Base-by-base conservation (phyloP, 768 basidiomycete species). In the Lactarius quietus region DNA sequence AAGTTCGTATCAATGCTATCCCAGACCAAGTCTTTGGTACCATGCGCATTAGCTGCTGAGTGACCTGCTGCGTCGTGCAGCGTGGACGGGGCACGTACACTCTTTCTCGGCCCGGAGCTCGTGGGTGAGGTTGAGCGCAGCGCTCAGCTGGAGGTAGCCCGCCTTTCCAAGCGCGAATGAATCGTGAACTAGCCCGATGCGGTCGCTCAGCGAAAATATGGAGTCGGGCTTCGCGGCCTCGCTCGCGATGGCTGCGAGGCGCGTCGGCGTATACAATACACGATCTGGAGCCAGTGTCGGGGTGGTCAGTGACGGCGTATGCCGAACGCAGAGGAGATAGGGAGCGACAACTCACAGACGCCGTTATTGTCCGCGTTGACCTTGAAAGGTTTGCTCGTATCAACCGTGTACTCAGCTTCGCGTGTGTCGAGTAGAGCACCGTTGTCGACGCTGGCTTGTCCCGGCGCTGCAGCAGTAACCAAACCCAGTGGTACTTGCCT, bases 351-450 rank as follows among this genome's bases (percentile, higher is more conserved):
- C 93, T 67, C 70, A 93, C 93, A 98, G 70, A 96, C 91, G 65
- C 95, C 94, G 58, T 84, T 84, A 1, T 93, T 95, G 48, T 88
- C 88, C 3, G 89, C 89, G 73, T 98, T 98, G 67, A 98, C 78
- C 78, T 98, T 98, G 82, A 88, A 98, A 6, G 86, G 79, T 72
- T 83, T 85, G 74, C 76, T 84, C 15, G 86, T 90, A 74, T 93
- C 88, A n/a, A 98, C 70, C 23, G 83, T 74, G 69, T 95, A 83
- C 23, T 78, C 80, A 43, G 81, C 82, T 74, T 93, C 87, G 41
- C 93, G 84, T 54, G 85, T 81, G 66, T 82, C 77, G 35, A 99
- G 81, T 58, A 97, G 74, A 17, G 83, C 79, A 39, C 81, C 78
- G 61, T 82, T 85, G 73, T 95, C 83, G 56, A 92, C 74, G 15